Evolutionary conservation across 495 filamentous ascomycete species (phyloP).

Genomic region (Talaromyces ruber): DNA sequence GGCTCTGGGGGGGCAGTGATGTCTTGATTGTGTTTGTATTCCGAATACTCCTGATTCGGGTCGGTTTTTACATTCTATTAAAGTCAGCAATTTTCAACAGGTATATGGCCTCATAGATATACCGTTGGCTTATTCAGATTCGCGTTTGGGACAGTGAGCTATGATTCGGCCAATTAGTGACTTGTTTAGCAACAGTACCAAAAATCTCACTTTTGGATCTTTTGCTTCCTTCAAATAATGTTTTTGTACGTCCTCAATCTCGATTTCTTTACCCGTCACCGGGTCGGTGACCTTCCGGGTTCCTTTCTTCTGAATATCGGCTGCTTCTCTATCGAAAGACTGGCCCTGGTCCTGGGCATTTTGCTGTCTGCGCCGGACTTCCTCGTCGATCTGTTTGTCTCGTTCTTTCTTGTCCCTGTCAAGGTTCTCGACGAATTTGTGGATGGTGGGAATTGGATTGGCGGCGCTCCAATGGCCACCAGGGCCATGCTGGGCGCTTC

Average conservation of each 20-base stretch:
- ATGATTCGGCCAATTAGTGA: constrained; percentile 3
- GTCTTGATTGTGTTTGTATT: constrained; percentile 81
- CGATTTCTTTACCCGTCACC: constrained; percentile 73
- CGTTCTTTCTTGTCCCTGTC: constrained; percentile 71
- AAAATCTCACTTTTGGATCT: constrained; percentile 51
- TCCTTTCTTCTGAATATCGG: constrained; percentile 37
- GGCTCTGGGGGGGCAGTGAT: constrained; percentile 88
- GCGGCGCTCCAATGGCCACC: constrained; percentile 36
- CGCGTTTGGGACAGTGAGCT: constrained; percentile 85
- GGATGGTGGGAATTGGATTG: constrained; percentile 80
- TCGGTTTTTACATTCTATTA: constrained; percentile 50
- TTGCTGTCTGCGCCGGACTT: constrained; percentile 23
- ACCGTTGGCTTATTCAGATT: constrained; percentile 69
- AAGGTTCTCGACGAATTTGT: constrained; percentile 69
- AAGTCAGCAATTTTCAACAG: neutral
- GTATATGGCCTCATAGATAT: constrained; percentile 11
- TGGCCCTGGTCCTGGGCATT: constrained; percentile 34
- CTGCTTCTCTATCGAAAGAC: constrained; percentile 25
- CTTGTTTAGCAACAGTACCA: neutral
- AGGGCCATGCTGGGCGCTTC: constrained; percentile 15
- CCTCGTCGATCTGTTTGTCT: constrained; percentile 55
- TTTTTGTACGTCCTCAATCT: constrained; percentile 73
- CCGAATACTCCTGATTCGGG: constrained; percentile 50
- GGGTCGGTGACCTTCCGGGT: constrained; percentile 77
- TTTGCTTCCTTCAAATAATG: constrained; percentile 63